Evolutionary conservation across 1,284 basidiomycete genomes (phyloP), one percentile per base, ranked within the genome.

Genomic region (Peniophora sp.): DNA sequence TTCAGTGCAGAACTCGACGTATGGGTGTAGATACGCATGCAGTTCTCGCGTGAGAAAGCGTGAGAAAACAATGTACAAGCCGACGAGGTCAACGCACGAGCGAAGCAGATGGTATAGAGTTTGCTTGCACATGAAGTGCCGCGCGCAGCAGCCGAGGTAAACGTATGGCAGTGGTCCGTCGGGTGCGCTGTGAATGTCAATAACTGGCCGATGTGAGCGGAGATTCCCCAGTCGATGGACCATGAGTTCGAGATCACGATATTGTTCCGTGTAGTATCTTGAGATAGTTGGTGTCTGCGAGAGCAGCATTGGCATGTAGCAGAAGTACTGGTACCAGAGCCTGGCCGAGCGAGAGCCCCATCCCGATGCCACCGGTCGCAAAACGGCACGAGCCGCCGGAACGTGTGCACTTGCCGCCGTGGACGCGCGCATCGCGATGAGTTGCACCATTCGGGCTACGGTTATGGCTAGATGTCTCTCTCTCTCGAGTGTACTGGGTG

Each of bases 351-450:
- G n/a, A 36, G 10, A 6, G 83, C 75, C 24, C 88, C 88, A 58
- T 91, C 88, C 88, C 88, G 91, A 58, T 91, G 88, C 56, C 88
- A 84, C 58, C 89, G 87, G 56, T 91, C 88, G 58, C 88, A 91
- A 71, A 91, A 91, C 0, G 88, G 88, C 88, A 91, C 9, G 88
- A 91, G 36, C 88, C 88, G 17, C 88, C 88, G 56, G 84, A 88
- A 55, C 82, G 82, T 11, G 87, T 87, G 57, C 88, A 91, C 51
- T 81, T 74, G n/a, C n/a, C n/a, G 17, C 86, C 88, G 57, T 91
- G 88, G 67, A 91, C 91, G 49, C 87, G 73, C 42, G 88, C 88
- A 62, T 78, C 86, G 57, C 88, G 91, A 58, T 91, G 88, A n/a
- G n/a, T n/a, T n/a, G n/a, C n/a, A n/a, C n/a, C n/a, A n/a, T n/a